A percentile compares a stretch with the other conserved stretches of the same genome.
phyloP scores from a whole-genome alignment of 345 rosid genomes.

The Citropsis articulata region DNA sequence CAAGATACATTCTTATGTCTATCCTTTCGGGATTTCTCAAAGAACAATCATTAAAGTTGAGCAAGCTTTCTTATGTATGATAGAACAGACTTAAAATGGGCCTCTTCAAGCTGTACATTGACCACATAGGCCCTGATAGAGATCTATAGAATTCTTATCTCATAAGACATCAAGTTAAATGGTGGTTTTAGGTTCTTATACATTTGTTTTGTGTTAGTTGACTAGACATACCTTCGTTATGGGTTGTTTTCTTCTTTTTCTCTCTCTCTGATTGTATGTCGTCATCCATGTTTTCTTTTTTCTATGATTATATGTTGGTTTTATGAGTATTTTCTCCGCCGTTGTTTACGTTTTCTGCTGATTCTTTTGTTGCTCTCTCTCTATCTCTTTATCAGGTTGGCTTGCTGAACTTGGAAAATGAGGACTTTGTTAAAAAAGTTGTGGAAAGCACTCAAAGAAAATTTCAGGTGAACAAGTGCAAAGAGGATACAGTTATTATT shows the following conservation, averaged over 20 bases:
- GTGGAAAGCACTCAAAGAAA: conserved; percentile 53
- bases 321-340: background rate
- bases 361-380: background rate
- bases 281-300: background rate
- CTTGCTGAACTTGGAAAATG: conserved; percentile 88
- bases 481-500: background rate
- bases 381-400: conserved; percentile 53
- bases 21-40: too few species aligned
- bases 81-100: background rate
- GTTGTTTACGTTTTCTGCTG: background rate
- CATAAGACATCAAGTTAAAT: background rate
- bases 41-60: background rate
- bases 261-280: background rate
- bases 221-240: background rate
- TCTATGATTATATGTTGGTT: background rate
- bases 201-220: background rate
- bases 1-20: background rate
- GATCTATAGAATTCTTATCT: background rate
- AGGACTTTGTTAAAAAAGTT: conserved; percentile 63
- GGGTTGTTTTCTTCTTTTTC: background rate
- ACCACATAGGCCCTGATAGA: background rate
- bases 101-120: background rate
- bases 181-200: background rate
- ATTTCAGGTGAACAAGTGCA: conserved; percentile 62
- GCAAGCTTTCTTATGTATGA: background rate